Percentiles rank a stretch among this genome's conserved stretches.
These are phyloP conservation scores for Lotmaria passim DNA, from an alignment of 208 protist species.

Conservation along the genomic window DNA sequence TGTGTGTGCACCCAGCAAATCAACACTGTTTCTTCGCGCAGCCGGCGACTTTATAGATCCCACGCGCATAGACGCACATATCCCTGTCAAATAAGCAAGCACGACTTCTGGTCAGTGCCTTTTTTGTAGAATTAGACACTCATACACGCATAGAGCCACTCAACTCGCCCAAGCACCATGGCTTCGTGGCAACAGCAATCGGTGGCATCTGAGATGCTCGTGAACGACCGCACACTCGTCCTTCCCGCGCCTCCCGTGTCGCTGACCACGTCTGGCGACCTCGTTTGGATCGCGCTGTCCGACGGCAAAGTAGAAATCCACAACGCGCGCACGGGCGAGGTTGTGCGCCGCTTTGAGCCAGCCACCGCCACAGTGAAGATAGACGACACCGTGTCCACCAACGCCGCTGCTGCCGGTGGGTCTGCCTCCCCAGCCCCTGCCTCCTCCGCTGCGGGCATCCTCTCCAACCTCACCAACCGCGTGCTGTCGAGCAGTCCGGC, in stretches of 20 bases:
- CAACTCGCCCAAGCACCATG: background rate
- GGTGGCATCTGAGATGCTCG: constrained; percentile 49
- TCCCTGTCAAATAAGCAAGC: too few relatives aligned
- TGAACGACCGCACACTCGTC: constrained; percentile 67
- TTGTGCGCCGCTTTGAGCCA: constrained; percentile 51
- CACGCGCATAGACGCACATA: too few relatives aligned
- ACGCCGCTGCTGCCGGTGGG: background rate
- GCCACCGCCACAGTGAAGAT: background rate
- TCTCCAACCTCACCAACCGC: constrained; percentile 22
- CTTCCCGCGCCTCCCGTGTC: constrained; percentile 45
- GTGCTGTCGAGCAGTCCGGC: background rate
- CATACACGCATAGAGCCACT: too few relatives aligned
- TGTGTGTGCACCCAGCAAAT: too few relatives aligned
- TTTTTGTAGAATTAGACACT: background rate
- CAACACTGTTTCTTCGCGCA: too few relatives aligned
- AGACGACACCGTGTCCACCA: constrained; percentile 4
- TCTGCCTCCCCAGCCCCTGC: background rate
- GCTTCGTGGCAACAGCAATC: constrained; percentile 8
- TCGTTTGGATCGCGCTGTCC: constrained; percentile 73
- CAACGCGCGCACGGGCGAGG: constrained; percentile 70
- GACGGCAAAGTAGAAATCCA: constrained; percentile 67
- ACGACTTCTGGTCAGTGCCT: too few relatives aligned
- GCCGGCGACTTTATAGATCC: too few relatives aligned
- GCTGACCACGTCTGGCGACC: constrained; percentile 55
- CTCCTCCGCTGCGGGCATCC: constrained; percentile 12